phyloP scores from a whole-genome alignment of 305 asterid genomes.

The Rubia tinctorum region DNA sequence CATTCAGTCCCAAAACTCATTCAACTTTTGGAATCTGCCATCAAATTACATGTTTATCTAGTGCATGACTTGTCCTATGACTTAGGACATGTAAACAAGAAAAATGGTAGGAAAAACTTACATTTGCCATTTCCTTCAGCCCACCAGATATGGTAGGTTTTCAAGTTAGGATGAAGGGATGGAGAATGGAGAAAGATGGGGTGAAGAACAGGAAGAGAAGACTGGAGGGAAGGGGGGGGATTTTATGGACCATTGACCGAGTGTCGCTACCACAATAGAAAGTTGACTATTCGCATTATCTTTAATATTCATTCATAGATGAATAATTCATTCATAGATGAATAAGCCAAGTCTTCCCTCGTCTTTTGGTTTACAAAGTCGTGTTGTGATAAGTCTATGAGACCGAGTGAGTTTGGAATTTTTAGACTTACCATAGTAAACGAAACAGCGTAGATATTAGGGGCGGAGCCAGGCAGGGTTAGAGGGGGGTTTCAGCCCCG shows the following conservation, averaged over 20 bases:
- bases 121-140: slow-evolving; percentile 24
- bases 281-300: slow-evolving; percentile 31
- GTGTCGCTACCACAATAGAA: slow-evolving; percentile 12
- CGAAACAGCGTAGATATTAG: slow-evolving; percentile 6
- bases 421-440: slow-evolving; percentile 4
- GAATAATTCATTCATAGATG: no score
- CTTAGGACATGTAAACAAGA: background rate
- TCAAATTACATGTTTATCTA: no score
- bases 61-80: no score
- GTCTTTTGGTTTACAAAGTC: slow-evolving; percentile 12
- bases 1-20: no score
- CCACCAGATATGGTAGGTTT: background rate
- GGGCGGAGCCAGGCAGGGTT: no score
- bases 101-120: slow-evolving; percentile 17
- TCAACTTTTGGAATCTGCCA: background rate
- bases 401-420: background rate
- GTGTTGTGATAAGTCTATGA: background rate
- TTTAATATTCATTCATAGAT: background rate
- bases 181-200: background rate
- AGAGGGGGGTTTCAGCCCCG: no score
- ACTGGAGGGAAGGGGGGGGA: slow-evolving; percentile 3
- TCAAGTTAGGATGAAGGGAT: background rate
- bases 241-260: slow-evolving; percentile 21
- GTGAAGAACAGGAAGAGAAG: background rate
- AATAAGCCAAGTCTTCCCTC: slow-evolving; percentile 11